Conservation (phyloP, 805 yeast species). For the Wilhelminamyces savonicus region DNA sequence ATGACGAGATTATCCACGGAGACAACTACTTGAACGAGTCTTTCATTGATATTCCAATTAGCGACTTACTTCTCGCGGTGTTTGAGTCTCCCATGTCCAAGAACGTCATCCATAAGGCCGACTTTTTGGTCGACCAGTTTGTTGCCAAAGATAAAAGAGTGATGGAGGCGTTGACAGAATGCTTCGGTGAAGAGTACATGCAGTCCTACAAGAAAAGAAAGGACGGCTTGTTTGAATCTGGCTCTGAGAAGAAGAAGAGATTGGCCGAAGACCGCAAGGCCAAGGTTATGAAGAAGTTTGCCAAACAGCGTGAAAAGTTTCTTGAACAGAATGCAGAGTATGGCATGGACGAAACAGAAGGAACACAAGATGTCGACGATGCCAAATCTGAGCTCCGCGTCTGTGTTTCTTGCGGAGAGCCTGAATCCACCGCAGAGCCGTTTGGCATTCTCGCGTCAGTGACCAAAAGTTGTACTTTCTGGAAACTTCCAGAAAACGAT, state of each 20-base stretch:
- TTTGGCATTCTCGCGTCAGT: conserved; percentile 57
- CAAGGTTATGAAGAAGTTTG: conserved; percentile 56
- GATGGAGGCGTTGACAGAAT: conserved; percentile 43
- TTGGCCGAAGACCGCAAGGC: conserved; percentile 58
- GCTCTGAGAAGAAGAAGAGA: conserved; percentile 47
- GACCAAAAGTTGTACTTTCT: conserved; percentile 40
- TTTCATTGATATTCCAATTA: conserved; percentile 50
- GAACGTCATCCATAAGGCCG: conserved; percentile 48
- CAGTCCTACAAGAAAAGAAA: conserved; percentile 44
- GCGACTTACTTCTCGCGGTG: conserved; percentile 49
- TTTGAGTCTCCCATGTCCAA: conserved; percentile 46
- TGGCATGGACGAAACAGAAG: conserved; percentile 4
- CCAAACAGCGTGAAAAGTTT: conserved; percentile 44
- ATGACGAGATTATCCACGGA: conserved; percentile 41
- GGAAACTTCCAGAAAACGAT: conserved; percentile 35
- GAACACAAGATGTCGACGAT: conserved; percentile 4
- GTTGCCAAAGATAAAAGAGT: conserved; percentile 44
- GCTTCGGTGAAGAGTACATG: conserved; percentile 54
- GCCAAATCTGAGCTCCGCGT: conserved; percentile 16
- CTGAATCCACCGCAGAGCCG: conserved; percentile 26
- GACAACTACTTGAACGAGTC: conserved; percentile 31
- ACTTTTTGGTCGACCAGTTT: conserved; percentile 45
- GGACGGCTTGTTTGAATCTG: conserved; percentile 39
- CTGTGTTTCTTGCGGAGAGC: conserved; percentile 48
- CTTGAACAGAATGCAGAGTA: conserved; percentile 31